Conservation (phyloP, 805 yeast species). For the Hanseniaspora jakobsenii region DNA sequence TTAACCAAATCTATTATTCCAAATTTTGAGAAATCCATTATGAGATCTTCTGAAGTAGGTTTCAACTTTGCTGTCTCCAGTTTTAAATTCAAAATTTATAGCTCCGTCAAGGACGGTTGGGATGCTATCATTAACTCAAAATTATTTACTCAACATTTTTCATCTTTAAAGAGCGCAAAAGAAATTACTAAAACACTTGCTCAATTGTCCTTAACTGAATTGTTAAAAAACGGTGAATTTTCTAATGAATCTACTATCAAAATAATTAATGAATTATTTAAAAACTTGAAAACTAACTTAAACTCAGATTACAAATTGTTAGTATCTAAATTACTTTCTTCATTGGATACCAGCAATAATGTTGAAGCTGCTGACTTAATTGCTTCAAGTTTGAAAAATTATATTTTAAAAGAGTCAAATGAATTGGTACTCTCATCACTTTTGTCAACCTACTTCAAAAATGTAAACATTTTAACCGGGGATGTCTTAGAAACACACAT, state of each 20-base stretch:
- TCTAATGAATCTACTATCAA: slow-evolving; percentile 25
- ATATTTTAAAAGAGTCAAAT: slow-evolving; percentile 63
- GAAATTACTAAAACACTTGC: slow-evolving; percentile 47
- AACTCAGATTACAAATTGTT: slow-evolving; percentile 54
- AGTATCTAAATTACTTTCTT: slow-evolving; percentile 36
- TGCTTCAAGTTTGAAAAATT: slow-evolving; percentile 35
- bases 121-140: slow-evolving; percentile 7
- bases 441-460: slow-evolving; percentile 39
- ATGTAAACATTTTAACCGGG: slow-evolving; percentile 29
- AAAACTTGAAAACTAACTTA: slow-evolving; percentile 45
- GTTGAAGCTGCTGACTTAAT: slow-evolving; percentile 30
- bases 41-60: slow-evolving; percentile 67
- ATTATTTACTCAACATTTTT: slow-evolving; percentile 20
- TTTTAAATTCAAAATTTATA: slow-evolving; percentile 15
- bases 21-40: slow-evolving; percentile 55
- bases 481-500: slow-evolving; percentile 22
- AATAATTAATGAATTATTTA: slow-evolving; percentile 43
- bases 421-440: slow-evolving; percentile 47
- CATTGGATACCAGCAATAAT: slow-evolving; percentile 23
- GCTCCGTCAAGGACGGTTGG: slow-evolving; percentile 5
- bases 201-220: slow-evolving; percentile 26
- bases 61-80: slow-evolving; percentile 47
- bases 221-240: slow-evolving; percentile 22
- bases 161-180: slow-evolving; percentile 54
- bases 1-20: slow-evolving; percentile 40